Evolutionary conservation across 176 grass and related monocot genomes (phyloP), one percentile per base, ranked within the genome.

Genomic region (Rhynchospora breviuscula): DNA sequence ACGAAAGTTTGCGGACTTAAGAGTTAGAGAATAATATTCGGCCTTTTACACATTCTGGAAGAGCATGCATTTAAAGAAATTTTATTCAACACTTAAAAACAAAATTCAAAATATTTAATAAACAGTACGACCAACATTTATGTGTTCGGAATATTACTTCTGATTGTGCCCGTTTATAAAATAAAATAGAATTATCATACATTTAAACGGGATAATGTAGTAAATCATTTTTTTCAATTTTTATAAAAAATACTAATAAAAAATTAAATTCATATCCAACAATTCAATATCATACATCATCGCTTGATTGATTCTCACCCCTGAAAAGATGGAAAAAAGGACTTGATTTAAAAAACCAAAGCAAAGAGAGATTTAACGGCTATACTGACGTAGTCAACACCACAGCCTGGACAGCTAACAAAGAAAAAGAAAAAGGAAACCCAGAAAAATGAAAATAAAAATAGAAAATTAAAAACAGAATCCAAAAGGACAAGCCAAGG

Each of bases 351-450:
- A 4, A 71, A 10, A 70, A 25, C 9, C 70, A 74, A 74, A 51
- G 70, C 44, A 49, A 74, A 5, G 18, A 67, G 10, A 17, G 13
- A n/a, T 68, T 21, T 7, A 47, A 19, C 67, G 40, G 13, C 22
- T 49, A 29, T 22, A 77, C 49, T 77, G 72, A 77, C 72, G 72
- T 77, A 77, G 72, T 77, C 72, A 77, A 77, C 44, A 72, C 14
- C 65, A 7, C 68, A 72, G 68, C 68, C 3, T 13, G 1, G 44
- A 74, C 70, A 76, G 48, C 48, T 52, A 7, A 52, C 47, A 76
- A 26, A 53, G 19, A 29, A 66, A 29, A 77, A 56, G 29, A 10
- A 53, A 77, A 10, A 76, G 5, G 47, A 17, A 4, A 54, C 0
- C 1, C 18, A 25, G 0, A 33, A 76, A 76, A 25, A n/a, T 9